These are phyloP conservation scores for Aspergillus pseudoglaucus DNA, from an alignment of 2,329 filamentous ascomycete species.

Conservation along the genomic window DNA sequence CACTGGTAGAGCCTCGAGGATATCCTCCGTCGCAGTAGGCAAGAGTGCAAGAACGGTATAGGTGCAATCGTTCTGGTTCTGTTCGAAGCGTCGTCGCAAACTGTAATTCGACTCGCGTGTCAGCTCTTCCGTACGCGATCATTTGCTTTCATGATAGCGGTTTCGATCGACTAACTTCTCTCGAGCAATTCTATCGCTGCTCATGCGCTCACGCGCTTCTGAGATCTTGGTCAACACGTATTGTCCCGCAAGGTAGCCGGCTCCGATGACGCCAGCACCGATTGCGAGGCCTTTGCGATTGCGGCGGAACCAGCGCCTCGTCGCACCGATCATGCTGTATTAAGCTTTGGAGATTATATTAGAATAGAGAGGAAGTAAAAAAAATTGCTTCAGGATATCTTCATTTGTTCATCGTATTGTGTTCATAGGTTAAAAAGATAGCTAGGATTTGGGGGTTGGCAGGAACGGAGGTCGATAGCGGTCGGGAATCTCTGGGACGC, in stretches of 20 bases:
- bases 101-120: constrained; percentile 41
- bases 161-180: constrained; percentile 66
- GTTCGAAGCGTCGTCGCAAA: constrained; percentile 89
- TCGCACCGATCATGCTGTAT: constrained; percentile 58
- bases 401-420: no score
- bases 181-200: constrained; percentile 87
- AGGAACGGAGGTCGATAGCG: constrained; percentile 2
- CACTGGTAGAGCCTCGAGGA: constrained; percentile 80
- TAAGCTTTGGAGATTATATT: background rate
- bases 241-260: constrained; percentile 84
- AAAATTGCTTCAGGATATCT: no score
- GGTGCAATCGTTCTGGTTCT: constrained; percentile 98
- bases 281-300: constrained; percentile 87
- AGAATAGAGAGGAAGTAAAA: no score
- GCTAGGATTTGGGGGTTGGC: constrained; percentile 5
- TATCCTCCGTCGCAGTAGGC: constrained; percentile 82
- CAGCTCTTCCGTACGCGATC: background rate
- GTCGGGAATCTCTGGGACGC: background rate
- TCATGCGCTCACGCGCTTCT: constrained; percentile 93
- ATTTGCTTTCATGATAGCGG: constrained; percentile 4
- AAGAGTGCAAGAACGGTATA: constrained; percentile 95
- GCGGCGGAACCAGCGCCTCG: constrained; percentile 84
- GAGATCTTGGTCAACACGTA: constrained; percentile 88
- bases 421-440: background rate
- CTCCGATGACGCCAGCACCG: constrained; percentile 78